Conservation (phyloP, 495 filamentous ascomycete genomes). For the Filosporella fistucella region DNA sequence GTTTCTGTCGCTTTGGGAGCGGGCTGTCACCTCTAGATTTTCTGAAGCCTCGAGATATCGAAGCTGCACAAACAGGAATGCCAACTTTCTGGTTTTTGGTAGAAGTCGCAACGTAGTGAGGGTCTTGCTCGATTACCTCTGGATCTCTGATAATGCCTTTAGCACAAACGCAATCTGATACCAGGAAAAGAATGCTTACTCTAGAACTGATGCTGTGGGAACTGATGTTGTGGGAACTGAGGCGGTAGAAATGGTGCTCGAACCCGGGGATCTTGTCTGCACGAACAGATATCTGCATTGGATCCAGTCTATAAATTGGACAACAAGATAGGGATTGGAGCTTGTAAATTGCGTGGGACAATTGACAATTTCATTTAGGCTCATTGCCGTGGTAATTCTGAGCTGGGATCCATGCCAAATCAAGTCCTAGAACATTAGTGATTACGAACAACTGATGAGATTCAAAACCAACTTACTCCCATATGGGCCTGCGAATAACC, state of each 20-base stretch:
- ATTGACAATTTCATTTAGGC: conserved; percentile 88
- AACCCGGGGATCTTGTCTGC: conserved; percentile 20
- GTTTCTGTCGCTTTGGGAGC: conserved; percentile 9
- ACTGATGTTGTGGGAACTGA: too few relatives aligned
- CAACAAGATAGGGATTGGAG: conserved; percentile 59
- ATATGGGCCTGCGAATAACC: conserved; percentile 38
- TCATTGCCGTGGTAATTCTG: conserved; percentile 54
- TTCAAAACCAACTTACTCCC: conserved; percentile 9
- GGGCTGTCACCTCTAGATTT: not conserved
- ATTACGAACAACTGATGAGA: not conserved
- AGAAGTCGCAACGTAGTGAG: conserved; percentile 37
- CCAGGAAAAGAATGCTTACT: not conserved
- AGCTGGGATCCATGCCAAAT: conserved; percentile 66
- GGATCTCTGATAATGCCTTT: not conserved
- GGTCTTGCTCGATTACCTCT: conserved; percentile 50
- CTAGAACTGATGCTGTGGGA: too few relatives aligned
- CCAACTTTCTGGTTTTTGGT: conserved; percentile 18
- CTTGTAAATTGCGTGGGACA: conserved; percentile 55
- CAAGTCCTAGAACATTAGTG: not conserved
- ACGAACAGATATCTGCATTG: conserved; percentile 88
- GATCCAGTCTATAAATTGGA: conserved; percentile 79
- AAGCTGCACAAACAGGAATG: conserved; percentile 18
- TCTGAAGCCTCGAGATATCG: conserved; percentile 18
- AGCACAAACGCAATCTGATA: not conserved
- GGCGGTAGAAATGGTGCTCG: too few relatives aligned